Evolutionary conservation across 2,329 filamentous ascomycete genomes (phyloP).

Genomic region (Ceratocystis papillata): DNA sequence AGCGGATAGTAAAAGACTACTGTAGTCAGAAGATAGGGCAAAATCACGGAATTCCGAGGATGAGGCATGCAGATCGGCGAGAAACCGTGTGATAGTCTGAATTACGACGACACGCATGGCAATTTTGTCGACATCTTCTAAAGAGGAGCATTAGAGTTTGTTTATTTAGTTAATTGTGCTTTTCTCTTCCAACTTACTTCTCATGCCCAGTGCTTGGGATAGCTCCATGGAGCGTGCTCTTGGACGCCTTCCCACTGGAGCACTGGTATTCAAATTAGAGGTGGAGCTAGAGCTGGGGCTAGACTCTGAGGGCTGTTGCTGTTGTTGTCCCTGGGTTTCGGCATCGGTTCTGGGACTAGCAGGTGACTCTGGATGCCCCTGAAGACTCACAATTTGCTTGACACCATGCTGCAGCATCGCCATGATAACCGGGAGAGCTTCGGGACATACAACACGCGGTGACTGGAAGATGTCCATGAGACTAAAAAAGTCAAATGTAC

Average conservation of each 20-base stretch:
- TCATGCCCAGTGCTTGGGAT: conserved; percentile 46
- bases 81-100: conserved; percentile 65
- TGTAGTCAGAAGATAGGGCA: conserved; percentile 65
- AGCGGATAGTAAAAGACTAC: conserved; percentile 65
- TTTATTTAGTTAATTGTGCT: neutral
- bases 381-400: conserved; percentile 54
- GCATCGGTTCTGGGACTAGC: conserved; percentile 3
- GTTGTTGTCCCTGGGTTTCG: neutral
- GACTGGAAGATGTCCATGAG: conserved; percentile 64
- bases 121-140: conserved; percentile 23
- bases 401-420: conserved; percentile 81
- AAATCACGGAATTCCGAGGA: conserved; percentile 76
- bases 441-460: conserved; percentile 59
- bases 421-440: conserved; percentile 67
- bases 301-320: neutral
- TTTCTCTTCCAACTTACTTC: conserved; percentile 36
- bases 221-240: conserved; percentile 57
- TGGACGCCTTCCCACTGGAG: conserved; percentile 30
- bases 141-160: conserved; percentile 24
- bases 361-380: conserved; percentile 50
- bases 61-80: conserved; percentile 65
- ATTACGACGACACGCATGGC: conserved; percentile 51
- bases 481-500: conserved; percentile 61
- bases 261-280: neutral
- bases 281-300: neutral